Evolutionary conservation across 192 early-diverging fungal species (phyloP).

Genomic region (Chytriomyces confervae): DNA sequence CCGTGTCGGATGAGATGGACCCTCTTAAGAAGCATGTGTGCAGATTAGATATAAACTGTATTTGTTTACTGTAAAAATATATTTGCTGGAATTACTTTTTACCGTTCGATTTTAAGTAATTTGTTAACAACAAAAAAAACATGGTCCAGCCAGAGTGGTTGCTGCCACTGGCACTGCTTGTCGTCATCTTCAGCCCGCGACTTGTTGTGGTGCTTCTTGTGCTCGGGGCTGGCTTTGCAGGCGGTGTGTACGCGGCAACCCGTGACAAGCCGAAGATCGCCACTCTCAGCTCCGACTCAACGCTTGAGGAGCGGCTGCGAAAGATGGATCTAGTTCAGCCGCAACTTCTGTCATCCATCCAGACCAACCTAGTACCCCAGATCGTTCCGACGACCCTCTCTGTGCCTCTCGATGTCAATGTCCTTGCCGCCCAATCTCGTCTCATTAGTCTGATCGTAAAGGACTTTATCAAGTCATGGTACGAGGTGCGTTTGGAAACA

Average conservation of each 20-base stretch:
- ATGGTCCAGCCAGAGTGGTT: not conserved
- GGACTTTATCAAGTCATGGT: slow-evolving; percentile 54
- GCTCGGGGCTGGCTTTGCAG: not conserved
- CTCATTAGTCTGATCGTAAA: slow-evolving; percentile 41
- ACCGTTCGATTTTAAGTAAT: no score
- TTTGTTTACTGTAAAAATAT: no score
- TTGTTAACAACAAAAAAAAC: no score
- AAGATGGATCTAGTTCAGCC: not conserved
- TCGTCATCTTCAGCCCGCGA: slow-evolving; percentile 29
- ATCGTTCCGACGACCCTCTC: not conserved
- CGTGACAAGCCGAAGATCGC: not conserved
- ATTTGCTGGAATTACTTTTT: no score
- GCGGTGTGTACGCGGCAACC: not conserved
- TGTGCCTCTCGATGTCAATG: not conserved
- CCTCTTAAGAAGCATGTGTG: slow-evolving; percentile 42
- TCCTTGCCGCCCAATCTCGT: slow-evolving; percentile 23
- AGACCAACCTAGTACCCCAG: not conserved
- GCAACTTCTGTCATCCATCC: not conserved
- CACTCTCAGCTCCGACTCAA: not conserved
- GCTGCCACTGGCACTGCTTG: not conserved
- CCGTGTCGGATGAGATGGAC: slow-evolving; percentile 59
- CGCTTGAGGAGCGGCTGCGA: slow-evolving; percentile 13
- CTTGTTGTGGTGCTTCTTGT: not conserved
- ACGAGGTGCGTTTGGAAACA: not conserved
- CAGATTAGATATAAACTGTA: no score